phyloP scores from a whole-genome alignment of 2,329 filamentous ascomycete species.

The Pyrenophora teres region DNA sequence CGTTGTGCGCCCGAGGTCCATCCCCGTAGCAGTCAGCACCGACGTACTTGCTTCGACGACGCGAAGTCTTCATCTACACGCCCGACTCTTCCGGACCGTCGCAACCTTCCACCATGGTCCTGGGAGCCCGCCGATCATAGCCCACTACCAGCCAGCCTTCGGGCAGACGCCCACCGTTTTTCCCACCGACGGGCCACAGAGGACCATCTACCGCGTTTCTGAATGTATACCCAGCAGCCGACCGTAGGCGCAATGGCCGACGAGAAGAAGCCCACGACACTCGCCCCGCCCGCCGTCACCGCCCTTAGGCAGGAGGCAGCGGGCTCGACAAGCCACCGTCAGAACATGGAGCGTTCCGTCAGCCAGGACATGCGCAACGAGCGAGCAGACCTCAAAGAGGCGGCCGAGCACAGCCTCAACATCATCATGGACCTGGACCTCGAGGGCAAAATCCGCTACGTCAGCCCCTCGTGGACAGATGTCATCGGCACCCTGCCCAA shows the following conservation, averaged over 20 bases:
- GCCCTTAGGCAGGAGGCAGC: constrained; percentile 51
- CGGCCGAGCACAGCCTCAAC: constrained; percentile 94
- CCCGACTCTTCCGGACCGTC: constrained; percentile 9
- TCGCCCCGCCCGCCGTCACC: constrained; percentile 52
- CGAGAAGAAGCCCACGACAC: constrained; percentile 35
- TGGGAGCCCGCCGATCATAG: constrained; percentile 37
- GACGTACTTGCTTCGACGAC: constrained; percentile 9
- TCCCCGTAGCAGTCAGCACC: constrained; percentile 15
- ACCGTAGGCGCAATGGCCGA: constrained; percentile 27
- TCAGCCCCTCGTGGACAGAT: constrained; percentile 93
- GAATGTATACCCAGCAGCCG: constrained; percentile 17
- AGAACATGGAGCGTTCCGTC: constrained; percentile 65
- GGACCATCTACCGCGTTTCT: constrained; percentile 7
- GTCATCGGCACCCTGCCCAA: constrained; percentile 81
- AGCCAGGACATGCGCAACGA: constrained; percentile 93
- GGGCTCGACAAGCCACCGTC: constrained; percentile 29
- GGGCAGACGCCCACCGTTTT: constrained; percentile 28
- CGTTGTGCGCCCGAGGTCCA: constrained; percentile 7
- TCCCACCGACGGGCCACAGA: constrained; percentile 16
- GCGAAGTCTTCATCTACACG: constrained; percentile 9
- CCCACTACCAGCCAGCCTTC: constrained; percentile 34
- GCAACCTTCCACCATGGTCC: constrained; percentile 39
- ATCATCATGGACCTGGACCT: constrained; percentile 93
- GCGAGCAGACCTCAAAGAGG: constrained; percentile 90
- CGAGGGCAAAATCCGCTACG: constrained; percentile 90